A percentile compares a stretch with the other conserved stretches of the same genome.
Evolutionary conservation across 2,329 filamentous ascomycete genomes (phyloP).

Genomic region (Hymenoscyphus fructigenus): DNA sequence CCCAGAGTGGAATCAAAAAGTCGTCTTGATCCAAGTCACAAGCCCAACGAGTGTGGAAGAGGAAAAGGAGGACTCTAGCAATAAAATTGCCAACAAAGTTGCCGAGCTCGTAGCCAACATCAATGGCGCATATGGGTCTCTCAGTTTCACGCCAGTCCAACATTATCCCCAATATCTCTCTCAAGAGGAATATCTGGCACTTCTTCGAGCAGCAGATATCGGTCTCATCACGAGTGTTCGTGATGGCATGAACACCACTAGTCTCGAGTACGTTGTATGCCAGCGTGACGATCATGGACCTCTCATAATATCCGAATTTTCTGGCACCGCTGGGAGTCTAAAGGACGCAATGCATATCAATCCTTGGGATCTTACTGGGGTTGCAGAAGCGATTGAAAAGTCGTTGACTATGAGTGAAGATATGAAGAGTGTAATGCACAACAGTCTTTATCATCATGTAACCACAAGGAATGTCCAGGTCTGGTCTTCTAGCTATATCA

Average conservation of each 20-base stretch:
- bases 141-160: conserved; percentile 87
- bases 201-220: conserved; percentile 87
- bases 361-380: conserved; percentile 85
- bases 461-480: conserved; percentile 80
- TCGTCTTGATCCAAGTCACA: conserved; percentile 92
- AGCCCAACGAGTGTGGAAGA: conserved; percentile 81
- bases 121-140: conserved; percentile 84
- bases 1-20: conserved; percentile 87
- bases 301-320: conserved; percentile 94
- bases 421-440: conserved; percentile 67
- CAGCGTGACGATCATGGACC: conserved; percentile 85
- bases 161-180: conserved; percentile 93
- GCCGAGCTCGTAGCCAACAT: conserved; percentile 89
- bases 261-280: conserved; percentile 89
- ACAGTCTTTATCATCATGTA: conserved; percentile 78
- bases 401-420: conserved; percentile 74
- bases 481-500: conserved; percentile 80
- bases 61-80: conserved; percentile 72
- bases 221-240: conserved; percentile 93
- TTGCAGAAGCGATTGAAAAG: conserved; percentile 78
- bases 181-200: conserved; percentile 88
- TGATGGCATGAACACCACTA: conserved; percentile 98
- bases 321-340: conserved; percentile 84
- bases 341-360: conserved; percentile 92
- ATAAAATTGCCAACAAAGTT: conserved; percentile 83